phyloP scores from a whole-genome alignment of 768 basidiomycete genomes.

The Porpolomopsis calyptriformis region DNA sequence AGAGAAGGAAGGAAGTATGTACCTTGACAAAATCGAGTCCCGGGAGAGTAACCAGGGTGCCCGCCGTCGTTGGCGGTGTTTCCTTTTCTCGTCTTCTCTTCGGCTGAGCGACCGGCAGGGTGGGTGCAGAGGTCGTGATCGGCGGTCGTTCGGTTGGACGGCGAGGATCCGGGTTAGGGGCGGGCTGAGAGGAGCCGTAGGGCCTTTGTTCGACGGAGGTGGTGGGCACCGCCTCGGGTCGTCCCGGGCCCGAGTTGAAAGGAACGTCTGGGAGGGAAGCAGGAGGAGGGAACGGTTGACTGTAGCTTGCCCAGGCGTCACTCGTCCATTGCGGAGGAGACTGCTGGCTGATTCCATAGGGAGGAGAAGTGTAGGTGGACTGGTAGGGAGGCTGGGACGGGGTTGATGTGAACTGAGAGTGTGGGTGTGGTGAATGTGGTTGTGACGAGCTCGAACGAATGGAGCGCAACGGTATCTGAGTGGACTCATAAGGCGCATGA shows the following conservation, averaged over 20 bases:
- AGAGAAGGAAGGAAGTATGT: background rate
- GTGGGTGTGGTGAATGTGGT: constrained; percentile 8
- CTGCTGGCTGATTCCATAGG: constrained; percentile 6
- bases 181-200: background rate
- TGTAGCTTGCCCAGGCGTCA: constrained; percentile 3
- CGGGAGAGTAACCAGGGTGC: constrained; percentile 1
- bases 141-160: constrained; percentile 4
- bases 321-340: constrained; percentile 5
- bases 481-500: constrained; percentile 7
- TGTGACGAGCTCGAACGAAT: constrained; percentile 10
- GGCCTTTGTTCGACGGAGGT: constrained; percentile 2
- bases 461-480: constrained; percentile 6
- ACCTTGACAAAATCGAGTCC: constrained; percentile 12
- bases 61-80: constrained; percentile 1
- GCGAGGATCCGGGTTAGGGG: constrained; percentile 5
- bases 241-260: constrained; percentile 8
- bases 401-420: constrained; percentile 5
- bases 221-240: constrained; percentile 5
- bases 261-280: constrained; percentile 4
- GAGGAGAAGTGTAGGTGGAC: constrained; percentile 4
- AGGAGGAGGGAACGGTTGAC: constrained; percentile 1
- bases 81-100: constrained; percentile 6
- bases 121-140: background rate
- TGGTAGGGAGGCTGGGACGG: constrained; percentile 1
- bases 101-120: constrained; percentile 2